Evolutionary conservation across 345 rosid genomes (phyloP).

Genomic region (Acer negundo): DNA sequence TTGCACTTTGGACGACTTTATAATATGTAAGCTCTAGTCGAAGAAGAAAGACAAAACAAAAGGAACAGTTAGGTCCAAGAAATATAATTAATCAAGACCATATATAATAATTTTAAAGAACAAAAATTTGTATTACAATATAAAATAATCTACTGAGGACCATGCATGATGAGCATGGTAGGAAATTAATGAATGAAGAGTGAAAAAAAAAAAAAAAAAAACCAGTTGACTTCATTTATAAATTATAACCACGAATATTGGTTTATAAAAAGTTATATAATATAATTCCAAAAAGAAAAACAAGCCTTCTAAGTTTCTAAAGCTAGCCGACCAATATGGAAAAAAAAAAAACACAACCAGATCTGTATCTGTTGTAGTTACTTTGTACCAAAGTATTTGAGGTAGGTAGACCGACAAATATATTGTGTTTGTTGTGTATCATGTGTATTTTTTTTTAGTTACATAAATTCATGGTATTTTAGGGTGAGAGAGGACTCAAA

Average conservation of each 20-base stretch:
- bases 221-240: constrained; percentile 1
- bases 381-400: neutral
- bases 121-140: neutral
- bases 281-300: neutral
- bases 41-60: neutral
- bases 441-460: too few relatives aligned
- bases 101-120: neutral
- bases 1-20: too few relatives aligned
- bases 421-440: neutral
- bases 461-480: too few relatives aligned
- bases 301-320: neutral
- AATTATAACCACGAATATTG: neutral
- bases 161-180: neutral
- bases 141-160: neutral
- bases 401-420: neutral
- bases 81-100: neutral
- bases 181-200: neutral
- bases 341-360: neutral
- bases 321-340: constrained; percentile 7
- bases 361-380: neutral
- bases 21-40: neutral
- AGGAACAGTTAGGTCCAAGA: constrained; percentile 14
- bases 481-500: too few relatives aligned
- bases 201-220: neutral
- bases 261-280: neutral